phyloP scores from a whole-genome alignment of 257 asterid species.

The Fraxinus americana region DNA sequence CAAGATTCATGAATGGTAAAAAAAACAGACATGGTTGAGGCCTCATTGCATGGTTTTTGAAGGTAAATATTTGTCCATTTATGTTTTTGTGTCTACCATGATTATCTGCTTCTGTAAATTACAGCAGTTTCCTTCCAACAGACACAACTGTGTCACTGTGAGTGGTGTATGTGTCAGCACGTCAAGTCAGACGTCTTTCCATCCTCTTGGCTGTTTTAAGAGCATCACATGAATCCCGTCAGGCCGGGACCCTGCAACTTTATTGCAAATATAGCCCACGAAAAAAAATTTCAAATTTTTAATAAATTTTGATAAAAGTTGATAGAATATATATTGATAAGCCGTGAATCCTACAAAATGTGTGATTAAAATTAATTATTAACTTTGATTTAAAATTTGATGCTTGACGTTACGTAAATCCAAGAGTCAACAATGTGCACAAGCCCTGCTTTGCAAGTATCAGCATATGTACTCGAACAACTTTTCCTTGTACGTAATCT shows the following conservation, averaged over 20 bases:
- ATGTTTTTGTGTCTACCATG: not conserved
- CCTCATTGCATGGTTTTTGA: not conserved
- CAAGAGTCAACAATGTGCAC: too few relatives aligned
- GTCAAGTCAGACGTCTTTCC: slow-evolving; percentile 1
- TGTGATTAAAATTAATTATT: too few relatives aligned
- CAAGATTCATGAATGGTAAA: not conserved
- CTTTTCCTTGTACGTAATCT: too few relatives aligned
- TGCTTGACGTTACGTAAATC: too few relatives aligned
- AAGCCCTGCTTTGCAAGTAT: too few relatives aligned
- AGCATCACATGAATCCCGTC: slow-evolving; percentile 1
- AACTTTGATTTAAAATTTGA: too few relatives aligned
- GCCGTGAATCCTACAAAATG: too few relatives aligned
- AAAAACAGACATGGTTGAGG: not conserved
- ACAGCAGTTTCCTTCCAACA: not conserved
- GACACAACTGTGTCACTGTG: not conserved
- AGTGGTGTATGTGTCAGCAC: not conserved
- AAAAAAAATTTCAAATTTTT: too few relatives aligned
- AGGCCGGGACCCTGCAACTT: not conserved
- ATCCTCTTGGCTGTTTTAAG: not conserved
- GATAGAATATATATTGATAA: too few relatives aligned
- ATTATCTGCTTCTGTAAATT: not conserved
- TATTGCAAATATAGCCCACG: not conserved
- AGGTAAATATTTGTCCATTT: slow-evolving; percentile 6
- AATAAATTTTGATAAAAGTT: too few relatives aligned
- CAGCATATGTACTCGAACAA: too few relatives aligned